phyloP scores from a whole-genome alignment of 2,329 filamentous ascomycete species.

The Chrysosporium keratinophilum region DNA sequence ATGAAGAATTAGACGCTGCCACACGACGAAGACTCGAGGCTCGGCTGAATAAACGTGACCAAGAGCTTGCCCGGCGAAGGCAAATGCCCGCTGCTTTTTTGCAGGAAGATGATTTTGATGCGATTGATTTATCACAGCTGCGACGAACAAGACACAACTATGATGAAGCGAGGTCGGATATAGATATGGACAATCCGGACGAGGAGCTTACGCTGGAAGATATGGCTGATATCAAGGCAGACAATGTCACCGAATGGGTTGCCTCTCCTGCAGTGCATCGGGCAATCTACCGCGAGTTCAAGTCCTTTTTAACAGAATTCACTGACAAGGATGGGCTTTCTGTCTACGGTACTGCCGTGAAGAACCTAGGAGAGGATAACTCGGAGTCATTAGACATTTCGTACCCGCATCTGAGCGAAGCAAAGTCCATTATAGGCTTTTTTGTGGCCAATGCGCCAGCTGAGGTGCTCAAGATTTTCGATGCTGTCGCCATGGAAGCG shows the following conservation, averaged over 20 bases:
- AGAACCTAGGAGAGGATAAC: slow-evolving; percentile 93
- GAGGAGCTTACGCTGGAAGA: slow-evolving; percentile 89
- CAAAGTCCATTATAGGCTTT: slow-evolving; percentile 88
- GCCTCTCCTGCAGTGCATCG: slow-evolving; percentile 79
- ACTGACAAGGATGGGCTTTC: slow-evolving; percentile 81
- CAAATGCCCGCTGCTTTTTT: slow-evolving; percentile 54
- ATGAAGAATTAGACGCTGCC: slow-evolving; percentile 50
- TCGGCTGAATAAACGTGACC: slow-evolving; percentile 51
- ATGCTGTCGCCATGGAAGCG: slow-evolving; percentile 92
- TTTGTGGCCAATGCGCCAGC: slow-evolving; percentile 91
- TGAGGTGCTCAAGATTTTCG: slow-evolving; percentile 93
- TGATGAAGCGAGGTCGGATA: slow-evolving; percentile 85
- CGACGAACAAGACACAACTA: slow-evolving; percentile 79
- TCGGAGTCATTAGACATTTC: slow-evolving; percentile 93
- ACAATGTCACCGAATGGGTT: slow-evolving; percentile 91
- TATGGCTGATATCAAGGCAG: slow-evolving; percentile 82
- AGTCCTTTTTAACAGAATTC: slow-evolving; percentile 91
- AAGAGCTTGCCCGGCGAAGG: slow-evolving; percentile 48
- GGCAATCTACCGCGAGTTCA: slow-evolving; percentile 93
- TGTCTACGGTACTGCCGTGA: slow-evolving; percentile 88
- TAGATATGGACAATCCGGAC: slow-evolving; percentile 90
- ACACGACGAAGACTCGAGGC: slow-evolving; percentile 51
- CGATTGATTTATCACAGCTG: slow-evolving; percentile 75
- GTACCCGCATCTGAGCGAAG: slow-evolving; percentile 79
- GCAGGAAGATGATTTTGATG: slow-evolving; percentile 71